phyloP scores from a whole-genome alignment of 768 basidiomycete genomes.

The Auricularia auricula-judae region DNA sequence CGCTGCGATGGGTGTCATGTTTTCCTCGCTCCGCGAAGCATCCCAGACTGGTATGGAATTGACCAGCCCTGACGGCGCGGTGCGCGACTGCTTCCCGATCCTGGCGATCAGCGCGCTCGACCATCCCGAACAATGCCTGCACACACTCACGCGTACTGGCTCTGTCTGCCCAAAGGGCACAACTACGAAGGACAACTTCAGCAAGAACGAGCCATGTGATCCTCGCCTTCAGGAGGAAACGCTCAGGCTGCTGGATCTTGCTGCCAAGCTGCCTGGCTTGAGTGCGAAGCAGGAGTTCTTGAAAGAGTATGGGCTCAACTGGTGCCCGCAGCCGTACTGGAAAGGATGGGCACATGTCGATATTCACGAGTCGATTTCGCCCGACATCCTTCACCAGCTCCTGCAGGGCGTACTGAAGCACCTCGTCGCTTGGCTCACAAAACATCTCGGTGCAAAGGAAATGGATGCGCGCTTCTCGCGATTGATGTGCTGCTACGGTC shows the following conservation, averaged over 20 bases:
- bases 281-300: background rate
- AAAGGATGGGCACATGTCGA: slow-evolving; percentile 4
- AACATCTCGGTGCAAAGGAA: slow-evolving; percentile 15
- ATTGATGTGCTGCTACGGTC: slow-evolving; percentile 1
- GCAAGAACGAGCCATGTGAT: background rate
- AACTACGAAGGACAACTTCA: slow-evolving; percentile 6
- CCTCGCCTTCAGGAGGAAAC: background rate
- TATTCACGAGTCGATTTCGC: slow-evolving; percentile 10
- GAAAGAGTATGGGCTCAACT: background rate
- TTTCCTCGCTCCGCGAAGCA: slow-evolving; percentile 19
- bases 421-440: slow-evolving; percentile 4
- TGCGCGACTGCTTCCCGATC: slow-evolving; percentile 25
- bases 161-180: slow-evolving; percentile 14
- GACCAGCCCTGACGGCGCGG: slow-evolving; percentile 23
- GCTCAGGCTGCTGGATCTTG: background rate
- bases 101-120: slow-evolving; percentile 15
- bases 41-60: slow-evolving; percentile 22
- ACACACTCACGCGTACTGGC: slow-evolving; percentile 10
- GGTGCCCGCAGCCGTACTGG: slow-evolving; percentile 13
- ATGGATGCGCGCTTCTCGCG: slow-evolving; percentile 12
- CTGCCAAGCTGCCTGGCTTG: background rate
- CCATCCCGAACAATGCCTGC: slow-evolving; percentile 13
- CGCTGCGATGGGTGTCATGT: slow-evolving; percentile 19
- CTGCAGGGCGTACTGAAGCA: slow-evolving; percentile 10
- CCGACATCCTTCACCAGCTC: slow-evolving; percentile 14